Percentiles rank a stretch among this genome's conserved stretches.
Conservation (phyloP, 805 yeast species). For the Hanseniaspora clermontiae region DNA sequence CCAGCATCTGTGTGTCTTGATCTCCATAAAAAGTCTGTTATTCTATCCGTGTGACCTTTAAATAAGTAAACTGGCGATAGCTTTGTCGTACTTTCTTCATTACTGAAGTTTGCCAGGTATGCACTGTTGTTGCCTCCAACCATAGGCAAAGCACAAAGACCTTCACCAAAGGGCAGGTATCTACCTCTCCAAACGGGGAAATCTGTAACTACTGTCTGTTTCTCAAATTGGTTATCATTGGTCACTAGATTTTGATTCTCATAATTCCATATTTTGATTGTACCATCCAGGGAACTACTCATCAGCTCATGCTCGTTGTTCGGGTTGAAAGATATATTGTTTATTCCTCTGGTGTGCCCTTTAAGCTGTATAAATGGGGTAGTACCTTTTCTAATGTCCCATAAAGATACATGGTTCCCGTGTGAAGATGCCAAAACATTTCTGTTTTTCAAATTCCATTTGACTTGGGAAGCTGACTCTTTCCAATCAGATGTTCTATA, state of each 20-base stretch:
- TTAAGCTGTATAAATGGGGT: constrained; percentile 51
- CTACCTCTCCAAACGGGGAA: constrained; percentile 87
- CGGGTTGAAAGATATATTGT: constrained; percentile 75
- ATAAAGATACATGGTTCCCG: constrained; percentile 62
- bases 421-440: constrained; percentile 77
- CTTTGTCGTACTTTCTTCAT: constrained; percentile 23
- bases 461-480: constrained; percentile 89
- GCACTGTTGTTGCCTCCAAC: constrained; percentile 61
- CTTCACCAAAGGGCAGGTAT: constrained; percentile 75
- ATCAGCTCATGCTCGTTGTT: constrained; percentile 48
- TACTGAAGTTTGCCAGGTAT: constrained; percentile 25
- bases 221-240: constrained; percentile 16
- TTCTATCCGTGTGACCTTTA: constrained; percentile 72
- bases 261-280: constrained; percentile 74
- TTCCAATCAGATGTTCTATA: constrained; percentile 84
- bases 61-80: constrained; percentile 48
- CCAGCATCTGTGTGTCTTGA: constrained; percentile 38
- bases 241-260: constrained; percentile 35
- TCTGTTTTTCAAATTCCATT: constrained; percentile 74
- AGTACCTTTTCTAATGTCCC: constrained; percentile 84
- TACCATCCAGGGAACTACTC: constrained; percentile 75
- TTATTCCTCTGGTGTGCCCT: constrained; percentile 79
- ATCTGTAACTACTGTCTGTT: constrained; percentile 48
- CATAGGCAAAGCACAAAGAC: constrained; percentile 81
- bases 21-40: constrained; percentile 84